Conservation (phyloP, 441 rosid species). For the Jatropha multifida region DNA sequence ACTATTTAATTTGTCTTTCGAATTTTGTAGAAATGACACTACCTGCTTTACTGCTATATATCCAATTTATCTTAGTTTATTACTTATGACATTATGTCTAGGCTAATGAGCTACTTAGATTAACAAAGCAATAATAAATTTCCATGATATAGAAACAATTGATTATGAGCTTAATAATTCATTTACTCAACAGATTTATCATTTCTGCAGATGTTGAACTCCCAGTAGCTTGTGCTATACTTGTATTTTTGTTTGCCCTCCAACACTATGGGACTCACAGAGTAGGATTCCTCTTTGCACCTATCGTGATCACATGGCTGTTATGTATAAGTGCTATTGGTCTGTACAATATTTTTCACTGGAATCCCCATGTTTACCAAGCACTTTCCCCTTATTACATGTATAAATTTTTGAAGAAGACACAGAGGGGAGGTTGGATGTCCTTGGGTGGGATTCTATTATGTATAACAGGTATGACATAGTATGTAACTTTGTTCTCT, state of each 20-base stretch:
- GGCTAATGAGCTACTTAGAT: background rate
- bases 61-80: constrained; percentile 1
- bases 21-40: background rate
- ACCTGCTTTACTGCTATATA: background rate
- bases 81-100: background rate
- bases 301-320: constrained; percentile 76
- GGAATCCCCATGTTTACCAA: constrained; percentile 85
- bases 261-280: constrained; percentile 92
- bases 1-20: background rate
- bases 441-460: constrained; percentile 84
- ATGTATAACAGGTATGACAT: constrained; percentile 67
- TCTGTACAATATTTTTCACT: constrained; percentile 63
- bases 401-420: constrained; percentile 79
- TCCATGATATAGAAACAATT: background rate
- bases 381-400: constrained; percentile 94
- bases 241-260: constrained; percentile 73
- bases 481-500: background rate
- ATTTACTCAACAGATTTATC: background rate
- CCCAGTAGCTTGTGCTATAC: constrained; percentile 73
- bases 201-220: constrained; percentile 71
- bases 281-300: constrained; percentile 87
- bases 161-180: background rate
- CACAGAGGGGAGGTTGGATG: constrained; percentile 89
- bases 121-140: background rate
- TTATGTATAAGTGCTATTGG: constrained; percentile 81